Base-by-base conservation (phyloP, 805 yeast species). In the Candida coquimbonensis region DNA sequence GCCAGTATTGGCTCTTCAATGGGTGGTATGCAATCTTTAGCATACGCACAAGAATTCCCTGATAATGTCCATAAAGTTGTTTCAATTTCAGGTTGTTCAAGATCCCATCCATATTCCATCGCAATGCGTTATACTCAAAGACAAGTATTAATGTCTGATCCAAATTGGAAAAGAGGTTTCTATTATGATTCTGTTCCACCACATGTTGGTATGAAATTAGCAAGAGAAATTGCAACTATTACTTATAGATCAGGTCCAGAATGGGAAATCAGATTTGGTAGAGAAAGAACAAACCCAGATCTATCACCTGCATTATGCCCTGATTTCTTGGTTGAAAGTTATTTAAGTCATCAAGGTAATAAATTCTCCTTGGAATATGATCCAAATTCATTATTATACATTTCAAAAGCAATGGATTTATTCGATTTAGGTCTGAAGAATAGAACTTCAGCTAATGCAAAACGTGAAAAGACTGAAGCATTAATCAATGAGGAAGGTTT, bases 11-110 rank as follows among this genome's bases (percentile, higher is more conserved):
- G 97, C 7, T 82, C 95, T 3, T 87, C 96, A 0, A 87, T 90
- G 95, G 97, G 97, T n/a, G 97, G 96, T n/a, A 88, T 90, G 96
- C 96, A 89, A 67, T 81, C 91, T 9, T 72, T 90, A 45, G 95
- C 96, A 0, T 87, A 80, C 63, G 96, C 88, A 1, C 75, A 79
- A 60, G 95, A 85, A 58, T 90, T 85, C 56, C 85, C 95, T 1
- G 81, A 83, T 40, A 76, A 73, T 46, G 96, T 89, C 4, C 75
- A 74, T 7, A 80, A 83, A 44, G 73, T 90, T 3, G 77, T 88
- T 1, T 76, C 87, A n/a, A 86, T 90, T 27, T 82, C 91, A 38
- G 96, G 95, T 3, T 89, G 96, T 68, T 96, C 96, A 2, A 75
- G 95, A 58, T 87, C 96, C 1, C 96, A 90, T 62, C 97, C 97